Evolutionary conservation across 140 eudicot genomes (phyloP).

Genomic region (Erigeron philadelphicus): DNA sequence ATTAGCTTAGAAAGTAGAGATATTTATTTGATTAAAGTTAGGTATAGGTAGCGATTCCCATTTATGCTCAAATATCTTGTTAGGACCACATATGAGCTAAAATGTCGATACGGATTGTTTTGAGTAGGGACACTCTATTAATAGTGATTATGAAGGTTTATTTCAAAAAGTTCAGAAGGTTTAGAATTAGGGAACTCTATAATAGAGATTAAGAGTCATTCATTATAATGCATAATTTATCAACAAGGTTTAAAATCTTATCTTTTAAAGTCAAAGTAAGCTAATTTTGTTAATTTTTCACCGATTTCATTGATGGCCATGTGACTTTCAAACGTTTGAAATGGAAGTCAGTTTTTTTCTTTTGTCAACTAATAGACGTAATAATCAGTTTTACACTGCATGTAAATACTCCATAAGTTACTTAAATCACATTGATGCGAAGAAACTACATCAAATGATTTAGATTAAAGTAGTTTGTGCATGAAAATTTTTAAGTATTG

Average conservation of each 20-base stretch:
- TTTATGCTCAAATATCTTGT: not conserved
- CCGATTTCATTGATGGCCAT: not conserved
- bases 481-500: not conserved
- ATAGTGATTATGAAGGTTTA: not conserved
- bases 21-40: too few species aligned
- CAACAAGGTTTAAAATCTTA: not conserved
- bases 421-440: not conserved
- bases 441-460: not conserved
- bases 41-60: too few species aligned
- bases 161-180: not conserved
- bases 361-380: not conserved
- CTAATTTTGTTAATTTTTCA: not conserved
- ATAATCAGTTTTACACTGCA: not conserved
- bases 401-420: not conserved
- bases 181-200: not conserved
- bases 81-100: not conserved
- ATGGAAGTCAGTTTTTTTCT: not conserved
- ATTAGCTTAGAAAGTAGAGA: too few species aligned
- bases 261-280: not conserved
- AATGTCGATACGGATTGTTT: not conserved
- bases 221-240: not conserved
- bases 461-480: not conserved
- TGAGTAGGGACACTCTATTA: not conserved
- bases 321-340: not conserved
- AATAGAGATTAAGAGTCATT: not conserved